Percentiles rank a stretch among this genome's conserved stretches.
Evolutionary conservation across 305 asterid species (phyloP).

Genomic region (Solanum hybrid): DNA sequence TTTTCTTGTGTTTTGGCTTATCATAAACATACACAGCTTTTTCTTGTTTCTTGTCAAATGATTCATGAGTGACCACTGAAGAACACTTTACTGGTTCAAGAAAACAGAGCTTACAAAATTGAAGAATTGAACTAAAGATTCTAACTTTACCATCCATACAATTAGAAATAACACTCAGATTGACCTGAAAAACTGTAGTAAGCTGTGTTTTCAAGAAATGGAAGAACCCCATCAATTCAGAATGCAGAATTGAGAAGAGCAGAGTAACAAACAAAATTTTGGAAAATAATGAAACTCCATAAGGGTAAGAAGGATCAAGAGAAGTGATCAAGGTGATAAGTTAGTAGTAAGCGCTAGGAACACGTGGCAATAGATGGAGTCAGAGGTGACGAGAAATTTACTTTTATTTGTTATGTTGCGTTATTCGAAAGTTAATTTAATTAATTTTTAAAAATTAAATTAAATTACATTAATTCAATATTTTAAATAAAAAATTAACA

Average conservation of each 20-base stretch:
- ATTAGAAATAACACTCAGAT: not conserved
- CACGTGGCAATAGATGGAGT: constrained; percentile 7
- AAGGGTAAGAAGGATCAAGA: not conserved
- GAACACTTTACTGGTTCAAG: constrained; percentile 27
- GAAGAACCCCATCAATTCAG: not conserved
- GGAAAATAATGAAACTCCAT: not conserved
- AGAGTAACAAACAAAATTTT: not conserved
- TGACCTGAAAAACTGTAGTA: not conserved
- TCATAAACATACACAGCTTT: not conserved
- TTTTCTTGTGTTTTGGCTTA: not conserved
- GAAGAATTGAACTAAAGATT: constrained; percentile 21
- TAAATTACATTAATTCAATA: too few species aligned
- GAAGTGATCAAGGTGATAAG: not conserved
- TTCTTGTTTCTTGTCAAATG: constrained; percentile 8
- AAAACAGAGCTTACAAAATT: constrained; percentile 53
- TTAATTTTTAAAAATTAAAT: too few species aligned
- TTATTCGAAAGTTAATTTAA: too few species aligned
- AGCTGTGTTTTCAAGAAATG: not conserved
- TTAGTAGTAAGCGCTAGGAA: not conserved
- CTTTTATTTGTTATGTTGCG: not conserved
- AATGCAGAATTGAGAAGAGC: not conserved
- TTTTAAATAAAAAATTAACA: too few species aligned
- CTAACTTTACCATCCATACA: not conserved
- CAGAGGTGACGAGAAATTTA: not conserved
- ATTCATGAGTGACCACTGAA: not conserved